These are phyloP conservation scores for Catharanthus roseus DNA, from an alignment of 257 asterid species.

Conservation along the genomic window DNA sequence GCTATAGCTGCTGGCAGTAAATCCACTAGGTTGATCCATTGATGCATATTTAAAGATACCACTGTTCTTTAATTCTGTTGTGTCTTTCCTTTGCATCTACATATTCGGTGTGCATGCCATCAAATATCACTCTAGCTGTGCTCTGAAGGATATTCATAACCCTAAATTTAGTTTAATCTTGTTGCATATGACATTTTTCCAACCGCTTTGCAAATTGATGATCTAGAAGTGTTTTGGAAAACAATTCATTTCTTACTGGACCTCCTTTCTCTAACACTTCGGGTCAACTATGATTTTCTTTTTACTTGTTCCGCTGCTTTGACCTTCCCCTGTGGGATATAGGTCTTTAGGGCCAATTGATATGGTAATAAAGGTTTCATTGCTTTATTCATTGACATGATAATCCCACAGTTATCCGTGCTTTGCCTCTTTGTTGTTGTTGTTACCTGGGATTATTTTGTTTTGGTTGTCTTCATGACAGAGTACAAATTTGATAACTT, in stretches of 20 bases:
- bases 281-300: background rate
- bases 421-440: constrained; percentile 6
- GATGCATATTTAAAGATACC: background rate
- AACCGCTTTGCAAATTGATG: background rate
- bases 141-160: no score
- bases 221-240: background rate
- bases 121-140: background rate
- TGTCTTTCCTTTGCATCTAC: background rate
- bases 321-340: background rate
- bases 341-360: background rate
- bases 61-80: background rate
- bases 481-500: background rate
- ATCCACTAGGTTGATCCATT: background rate
- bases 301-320: constrained; percentile 3
- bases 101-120: background rate
- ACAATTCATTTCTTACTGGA: background rate
- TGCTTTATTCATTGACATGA: background rate
- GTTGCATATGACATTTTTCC: background rate
- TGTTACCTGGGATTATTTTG: background rate
- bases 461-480: background rate
- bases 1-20: background rate
- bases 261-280: background rate
- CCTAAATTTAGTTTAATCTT: no score
- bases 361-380: background rate
- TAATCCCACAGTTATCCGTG: background rate